phyloP scores from a whole-genome alignment of 345 rosid species.

The Cardamine occulta region DNA sequence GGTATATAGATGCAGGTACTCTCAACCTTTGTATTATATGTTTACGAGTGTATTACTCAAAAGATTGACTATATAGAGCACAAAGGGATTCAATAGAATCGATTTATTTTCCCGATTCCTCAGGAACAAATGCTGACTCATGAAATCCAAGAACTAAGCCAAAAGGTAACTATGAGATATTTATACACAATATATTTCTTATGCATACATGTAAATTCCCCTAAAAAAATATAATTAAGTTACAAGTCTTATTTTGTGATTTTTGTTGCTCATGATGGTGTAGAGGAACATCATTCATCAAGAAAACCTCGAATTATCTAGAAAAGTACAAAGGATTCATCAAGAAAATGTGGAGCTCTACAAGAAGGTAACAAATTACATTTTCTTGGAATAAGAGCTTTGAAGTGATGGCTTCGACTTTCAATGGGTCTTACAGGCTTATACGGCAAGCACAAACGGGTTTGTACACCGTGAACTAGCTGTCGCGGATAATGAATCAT shows the following conservation, averaged over 20 bases:
- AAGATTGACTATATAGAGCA: slow-evolving; percentile 12
- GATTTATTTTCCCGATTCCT: slow-evolving; percentile 31
- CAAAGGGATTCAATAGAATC: slow-evolving; percentile 19
- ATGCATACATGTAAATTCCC: not conserved
- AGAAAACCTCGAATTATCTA: slow-evolving; percentile 61
- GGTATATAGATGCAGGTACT: slow-evolving; percentile 43
- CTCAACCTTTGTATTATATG: slow-evolving; percentile 10
- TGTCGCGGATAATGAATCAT: slow-evolving; percentile 38
- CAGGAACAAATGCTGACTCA: slow-evolving; percentile 59
- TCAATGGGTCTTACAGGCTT: slow-evolving; percentile 48
- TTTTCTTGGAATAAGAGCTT: slow-evolving; percentile 9
- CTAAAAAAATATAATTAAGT: not conserved
- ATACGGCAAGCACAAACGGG: slow-evolving; percentile 44
- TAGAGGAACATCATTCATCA: slow-evolving; percentile 66
- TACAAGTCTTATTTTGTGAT: slow-evolving; percentile 8
- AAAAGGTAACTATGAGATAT: slow-evolving; percentile 48
- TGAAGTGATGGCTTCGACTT: slow-evolving; percentile 13
- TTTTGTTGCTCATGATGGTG: slow-evolving; percentile 8
- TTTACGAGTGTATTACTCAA: not conserved
- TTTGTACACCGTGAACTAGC: slow-evolving; percentile 36
- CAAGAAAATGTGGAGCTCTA: slow-evolving; percentile 66
- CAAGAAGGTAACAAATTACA: slow-evolving; percentile 51
- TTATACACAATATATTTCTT: not conserved
- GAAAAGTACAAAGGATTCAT: slow-evolving; percentile 51
- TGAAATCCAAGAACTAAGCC: slow-evolving; percentile 60